Conservation (phyloP, 2,329 filamentous ascomycete genomes). For the Mycogone perniciosa region DNA sequence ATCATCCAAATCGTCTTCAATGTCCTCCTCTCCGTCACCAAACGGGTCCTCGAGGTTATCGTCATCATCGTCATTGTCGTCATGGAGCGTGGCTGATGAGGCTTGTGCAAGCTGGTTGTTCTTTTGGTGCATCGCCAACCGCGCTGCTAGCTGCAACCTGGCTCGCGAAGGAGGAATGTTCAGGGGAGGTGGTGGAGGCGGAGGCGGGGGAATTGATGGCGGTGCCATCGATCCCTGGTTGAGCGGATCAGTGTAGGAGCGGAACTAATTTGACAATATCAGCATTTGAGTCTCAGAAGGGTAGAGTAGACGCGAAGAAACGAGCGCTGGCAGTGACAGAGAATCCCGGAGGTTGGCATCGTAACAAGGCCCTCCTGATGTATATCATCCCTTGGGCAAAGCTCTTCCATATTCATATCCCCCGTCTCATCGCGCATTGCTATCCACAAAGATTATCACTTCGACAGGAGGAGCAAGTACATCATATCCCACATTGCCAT, state of each 20-base stretch:
- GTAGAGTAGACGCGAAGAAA: constrained; percentile 12
- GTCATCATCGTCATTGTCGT: constrained; percentile 35
- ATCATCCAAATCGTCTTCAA: constrained; percentile 48
- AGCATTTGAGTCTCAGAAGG: constrained; percentile 4
- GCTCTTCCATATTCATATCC: constrained; percentile 4
- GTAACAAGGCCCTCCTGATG: constrained; percentile 19
- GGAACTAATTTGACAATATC: constrained; percentile 40
- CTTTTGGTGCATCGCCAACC: constrained; percentile 70
- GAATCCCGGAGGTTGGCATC: constrained; percentile 18
- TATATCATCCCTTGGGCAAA: constrained; percentile 1
- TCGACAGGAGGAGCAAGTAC: neutral
- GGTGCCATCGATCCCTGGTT: constrained; percentile 47
- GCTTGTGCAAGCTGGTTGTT: constrained; percentile 45
- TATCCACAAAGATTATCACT: constrained; percentile 5
- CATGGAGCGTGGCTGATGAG: constrained; percentile 35
- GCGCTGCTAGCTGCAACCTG: constrained; percentile 80
- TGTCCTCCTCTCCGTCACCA: constrained; percentile 49
- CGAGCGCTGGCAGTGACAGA: constrained; percentile 8
- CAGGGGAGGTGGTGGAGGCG: constrained; percentile 68
- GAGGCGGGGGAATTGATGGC: constrained; percentile 53
- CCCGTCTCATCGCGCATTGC: constrained; percentile 2
- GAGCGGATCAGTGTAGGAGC: constrained; percentile 51
- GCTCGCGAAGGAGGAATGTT: constrained; percentile 84
- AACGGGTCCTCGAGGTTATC: constrained; percentile 37
- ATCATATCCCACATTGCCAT: constrained; percentile 3